Evolutionary conservation across 345 rosid species (phyloP), one percentile per base, ranked within the genome.

Genomic region (Brassica incana): DNA sequence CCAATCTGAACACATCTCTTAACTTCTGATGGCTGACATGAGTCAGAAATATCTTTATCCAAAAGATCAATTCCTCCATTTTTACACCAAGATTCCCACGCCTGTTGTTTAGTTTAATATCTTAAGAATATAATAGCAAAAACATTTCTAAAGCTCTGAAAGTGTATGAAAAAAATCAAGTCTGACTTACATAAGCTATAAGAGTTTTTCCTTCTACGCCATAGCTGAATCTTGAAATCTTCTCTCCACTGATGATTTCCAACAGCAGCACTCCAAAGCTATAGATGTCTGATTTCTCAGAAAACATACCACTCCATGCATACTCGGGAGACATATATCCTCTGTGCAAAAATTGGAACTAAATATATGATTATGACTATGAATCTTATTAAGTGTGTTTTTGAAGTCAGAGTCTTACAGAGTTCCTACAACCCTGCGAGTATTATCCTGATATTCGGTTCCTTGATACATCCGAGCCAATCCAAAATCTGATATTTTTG

Each of bases 291-390:
- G 89, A 86, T 16, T 88, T 88, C 23, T 80, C 81, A 1, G 87
- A 85, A 74, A 85, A 88, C 27, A 80, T 71, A 1, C 89, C 88
- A 8, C 78, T 83, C 48, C 84, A 72, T 6, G 83, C 86, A 54
- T 88, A 88, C 77, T 88, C 91, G 0, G 87, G 88, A 67, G 86
- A 45, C 88, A 85, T 84, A 72, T 84, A 78, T 29, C 82, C 78
- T 12, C 82, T 78, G 77, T 9, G 16, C 40, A 77, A 10, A 33
- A 12, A 63, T 35, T 20, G 23, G 23, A 20, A 20, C 23, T 20
- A 20, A 6, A 45, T 52, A 32, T 30, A 6, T 25, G 7, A 6
- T 0, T 10, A 68, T 58, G 62, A 60, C 33, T 10, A n/a, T 15
- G 71, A 67, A 45, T 43, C 33, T 23, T 67, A 8, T 2, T 15